Evolutionary conservation across 2,329 filamentous ascomycete species (phyloP).

Genomic region (Neopestalotiopsis sp.): DNA sequence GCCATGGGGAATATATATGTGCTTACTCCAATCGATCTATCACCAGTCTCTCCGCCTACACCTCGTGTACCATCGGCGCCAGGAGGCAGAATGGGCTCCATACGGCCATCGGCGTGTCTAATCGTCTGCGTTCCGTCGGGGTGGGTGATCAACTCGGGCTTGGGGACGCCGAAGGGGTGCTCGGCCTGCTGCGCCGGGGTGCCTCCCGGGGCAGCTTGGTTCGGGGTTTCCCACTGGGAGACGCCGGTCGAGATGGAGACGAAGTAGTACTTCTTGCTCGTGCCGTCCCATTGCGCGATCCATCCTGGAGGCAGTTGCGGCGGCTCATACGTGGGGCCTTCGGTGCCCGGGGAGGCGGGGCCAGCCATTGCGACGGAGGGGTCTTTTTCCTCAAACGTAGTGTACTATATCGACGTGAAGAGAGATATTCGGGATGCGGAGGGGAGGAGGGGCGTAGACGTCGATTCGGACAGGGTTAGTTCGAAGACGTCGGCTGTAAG

Average conservation of each 20-base stretch:
- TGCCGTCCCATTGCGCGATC: conserved; percentile 73
- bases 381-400: conserved; percentile 8
- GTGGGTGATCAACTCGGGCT: conserved; percentile 62
- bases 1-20: neutral
- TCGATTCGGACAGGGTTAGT: neutral
- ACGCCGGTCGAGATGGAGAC: conserved; percentile 74
- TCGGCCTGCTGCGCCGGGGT: conserved; percentile 61
- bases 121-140: conserved; percentile 67
- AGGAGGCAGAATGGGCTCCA: conserved; percentile 61
- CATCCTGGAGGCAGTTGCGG: conserved; percentile 67
- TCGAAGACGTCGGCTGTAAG: neutral
- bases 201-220: conserved; percentile 65
- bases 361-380: conserved; percentile 52
- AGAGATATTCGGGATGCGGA: neutral
- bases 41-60: conserved; percentile 56
- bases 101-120: conserved; percentile 62
- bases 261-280: conserved; percentile 71
- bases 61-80: conserved; percentile 52
- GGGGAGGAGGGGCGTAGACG: neutral
- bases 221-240: conserved; percentile 77
- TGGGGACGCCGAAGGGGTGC: conserved; percentile 66
- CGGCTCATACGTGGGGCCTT: conserved; percentile 62
- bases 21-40: conserved; percentile 71
- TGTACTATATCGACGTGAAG: conserved; percentile 4
- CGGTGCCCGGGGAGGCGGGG: conserved; percentile 61